Conservation (phyloP, 495 filamentous ascomycete genomes). For the Lentithecium fluviatile region DNA sequence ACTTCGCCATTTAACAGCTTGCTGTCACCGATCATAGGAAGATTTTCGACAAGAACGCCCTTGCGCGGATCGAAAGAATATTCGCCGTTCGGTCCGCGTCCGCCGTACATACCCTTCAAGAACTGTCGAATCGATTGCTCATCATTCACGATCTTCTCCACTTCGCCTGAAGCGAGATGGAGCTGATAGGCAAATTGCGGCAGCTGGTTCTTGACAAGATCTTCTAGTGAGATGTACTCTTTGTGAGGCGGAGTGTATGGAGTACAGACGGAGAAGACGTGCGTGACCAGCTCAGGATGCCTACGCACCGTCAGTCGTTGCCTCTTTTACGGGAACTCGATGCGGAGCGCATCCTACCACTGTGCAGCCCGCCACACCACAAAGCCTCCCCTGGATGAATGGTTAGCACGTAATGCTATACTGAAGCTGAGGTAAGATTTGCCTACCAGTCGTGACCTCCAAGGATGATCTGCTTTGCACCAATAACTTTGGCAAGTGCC, state of each 20-base stretch:
- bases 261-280: slow-evolving; percentile 77
- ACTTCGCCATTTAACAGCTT: slow-evolving; percentile 61
- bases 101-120: slow-evolving; percentile 68
- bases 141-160: slow-evolving; percentile 59
- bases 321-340: not conserved
- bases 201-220: slow-evolving; percentile 53
- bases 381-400: slow-evolving; percentile 51
- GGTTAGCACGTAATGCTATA: slow-evolving; percentile 12
- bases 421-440: not conserved
- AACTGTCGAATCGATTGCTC: slow-evolving; percentile 64
- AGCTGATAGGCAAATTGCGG: slow-evolving; percentile 85
- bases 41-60: slow-evolving; percentile 57
- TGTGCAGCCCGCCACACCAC: slow-evolving; percentile 64
- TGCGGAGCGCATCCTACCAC: slow-evolving; percentile 43
- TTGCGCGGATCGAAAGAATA: slow-evolving; percentile 52
- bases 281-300: slow-evolving; percentile 67
- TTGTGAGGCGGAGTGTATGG: slow-evolving; percentile 59
- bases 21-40: slow-evolving; percentile 51
- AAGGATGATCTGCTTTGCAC: slow-evolving; percentile 62
- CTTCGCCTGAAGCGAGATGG: slow-evolving; percentile 64
- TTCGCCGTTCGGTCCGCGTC: slow-evolving; percentile 54
- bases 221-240: slow-evolving; percentile 52
- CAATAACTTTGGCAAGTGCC: slow-evolving; percentile 59
- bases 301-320: slow-evolving; percentile 57
- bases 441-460: slow-evolving; percentile 89